Evolutionary conservation across 441 rosid species (phyloP).

Genomic region (Croton laevigatus): DNA sequence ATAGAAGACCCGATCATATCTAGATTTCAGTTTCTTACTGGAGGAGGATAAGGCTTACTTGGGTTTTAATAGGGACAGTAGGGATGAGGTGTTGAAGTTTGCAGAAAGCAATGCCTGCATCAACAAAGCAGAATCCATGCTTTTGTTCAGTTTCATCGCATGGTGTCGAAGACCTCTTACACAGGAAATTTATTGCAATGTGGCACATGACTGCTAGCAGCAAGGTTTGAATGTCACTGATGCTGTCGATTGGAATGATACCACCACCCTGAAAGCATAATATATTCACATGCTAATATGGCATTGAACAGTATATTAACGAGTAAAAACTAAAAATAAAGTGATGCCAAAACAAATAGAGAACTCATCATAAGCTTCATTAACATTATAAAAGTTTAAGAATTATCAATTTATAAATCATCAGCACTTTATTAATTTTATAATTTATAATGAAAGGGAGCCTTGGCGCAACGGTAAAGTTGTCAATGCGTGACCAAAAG

Average conservation of each 20-base stretch:
- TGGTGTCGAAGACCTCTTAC: conserved; percentile 52
- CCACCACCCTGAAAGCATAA: conserved; percentile 55
- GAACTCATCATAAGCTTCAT: not conserved
- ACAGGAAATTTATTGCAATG: conserved; percentile 57
- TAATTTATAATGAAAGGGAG: no score
- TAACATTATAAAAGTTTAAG: not conserved
- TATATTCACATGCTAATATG: conserved; percentile 15
- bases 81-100: conserved; percentile 88
- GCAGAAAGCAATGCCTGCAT: conserved; percentile 89
- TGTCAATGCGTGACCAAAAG: no score
- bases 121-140: conserved; percentile 67
- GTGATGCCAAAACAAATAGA: not conserved
- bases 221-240: conserved; percentile 66
- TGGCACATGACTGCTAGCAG: conserved; percentile 84
- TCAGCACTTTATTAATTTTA: not conserved
- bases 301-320: not conserved
- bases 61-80: conserved; percentile 59
- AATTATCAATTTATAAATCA: not conserved
- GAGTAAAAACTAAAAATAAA: not conserved
- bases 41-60: conserved; percentile 46
- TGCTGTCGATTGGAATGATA: conserved; percentile 40
- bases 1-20: conserved; percentile 4
- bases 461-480: no score
- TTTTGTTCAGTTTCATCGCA: conserved; percentile 63
- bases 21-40: not conserved